A percentile compares a stretch with the other conserved stretches of the same genome.
phyloP scores from a whole-genome alignment of 2,329 filamentous ascomycete species.

The Diplodia scrobiculata region DNA sequence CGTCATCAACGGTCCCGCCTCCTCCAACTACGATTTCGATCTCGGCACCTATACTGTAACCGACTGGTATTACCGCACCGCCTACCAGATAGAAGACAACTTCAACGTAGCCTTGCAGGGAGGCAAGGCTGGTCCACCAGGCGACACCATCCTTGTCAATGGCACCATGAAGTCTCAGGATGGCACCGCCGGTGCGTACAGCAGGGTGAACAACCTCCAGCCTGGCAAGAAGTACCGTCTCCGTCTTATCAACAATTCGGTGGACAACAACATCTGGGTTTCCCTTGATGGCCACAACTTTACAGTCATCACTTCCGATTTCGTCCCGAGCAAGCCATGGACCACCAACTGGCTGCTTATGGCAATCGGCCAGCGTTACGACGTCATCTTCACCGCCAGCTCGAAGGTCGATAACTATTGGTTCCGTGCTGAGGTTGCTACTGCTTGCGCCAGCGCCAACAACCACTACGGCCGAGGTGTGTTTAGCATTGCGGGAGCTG shows the following conservation, averaged over 20 bases:
- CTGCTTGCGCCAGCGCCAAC: slow-evolving; percentile 42
- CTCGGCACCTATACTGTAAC: slow-evolving; percentile 59
- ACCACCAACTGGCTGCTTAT: slow-evolving; percentile 44
- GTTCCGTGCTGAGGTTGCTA: slow-evolving; percentile 48
- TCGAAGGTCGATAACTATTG: slow-evolving; percentile 47
- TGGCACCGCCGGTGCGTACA: slow-evolving; percentile 38
- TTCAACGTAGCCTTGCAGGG: slow-evolving; percentile 39
- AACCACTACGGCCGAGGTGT: slow-evolving; percentile 39
- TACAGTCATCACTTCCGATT: slow-evolving; percentile 40
- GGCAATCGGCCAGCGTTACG: slow-evolving; percentile 50
- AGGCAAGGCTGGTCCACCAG: slow-evolving; percentile 38
- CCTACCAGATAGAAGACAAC: slow-evolving; percentile 33
- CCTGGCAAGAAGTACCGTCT: slow-evolving; percentile 57
- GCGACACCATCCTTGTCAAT: slow-evolving; percentile 54
- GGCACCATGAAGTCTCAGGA: slow-evolving; percentile 58
- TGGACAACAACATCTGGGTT: slow-evolving; percentile 37
- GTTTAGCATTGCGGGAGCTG: slow-evolving; percentile 41
- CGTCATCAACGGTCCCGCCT: slow-evolving; percentile 47
- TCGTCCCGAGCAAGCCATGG: slow-evolving; percentile 41
- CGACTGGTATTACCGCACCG: slow-evolving; percentile 61
- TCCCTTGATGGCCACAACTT: slow-evolving; percentile 40
- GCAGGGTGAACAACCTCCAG: slow-evolving; percentile 40
- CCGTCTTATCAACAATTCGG: slow-evolving; percentile 58
- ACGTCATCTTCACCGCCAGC: slow-evolving; percentile 49
- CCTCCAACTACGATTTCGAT: slow-evolving; percentile 57